phyloP scores from a whole-genome alignment of 768 basidiomycete genomes.

The Atractiella rhizophila region DNA sequence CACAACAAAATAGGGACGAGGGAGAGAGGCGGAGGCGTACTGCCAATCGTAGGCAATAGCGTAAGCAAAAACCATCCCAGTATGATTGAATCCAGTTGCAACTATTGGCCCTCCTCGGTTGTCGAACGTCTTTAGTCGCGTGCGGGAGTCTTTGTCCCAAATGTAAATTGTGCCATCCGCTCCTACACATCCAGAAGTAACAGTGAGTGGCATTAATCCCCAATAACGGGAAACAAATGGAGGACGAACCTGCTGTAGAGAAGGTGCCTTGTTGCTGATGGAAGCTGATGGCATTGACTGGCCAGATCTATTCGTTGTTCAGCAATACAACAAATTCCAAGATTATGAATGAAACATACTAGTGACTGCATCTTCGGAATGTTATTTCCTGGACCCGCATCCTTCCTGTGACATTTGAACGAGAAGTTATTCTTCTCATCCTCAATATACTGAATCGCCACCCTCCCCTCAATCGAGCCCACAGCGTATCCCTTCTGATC shows the following conservation, averaged over 20 bases:
- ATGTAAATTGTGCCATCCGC: too few relatives aligned
- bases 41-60: slow-evolving; percentile 30
- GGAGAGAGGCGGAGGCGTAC: too few relatives aligned
- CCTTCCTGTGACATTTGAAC: slow-evolving; percentile 31
- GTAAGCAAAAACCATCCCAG: slow-evolving; percentile 70
- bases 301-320: slow-evolving; percentile 28
- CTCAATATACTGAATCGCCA: slow-evolving; percentile 67
- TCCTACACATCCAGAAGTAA: too few relatives aligned
- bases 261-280: slow-evolving; percentile 41
- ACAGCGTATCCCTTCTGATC: slow-evolving; percentile 23
- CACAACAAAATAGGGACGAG: too few relatives aligned
- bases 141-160: too few relatives aligned
- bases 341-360: too few relatives aligned
- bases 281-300: slow-evolving; percentile 67
- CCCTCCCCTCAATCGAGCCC: slow-evolving; percentile 35
- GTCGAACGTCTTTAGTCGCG: too few relatives aligned
- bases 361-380: too few relatives aligned
- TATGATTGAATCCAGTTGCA: slow-evolving; percentile 60
- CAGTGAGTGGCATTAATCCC: too few relatives aligned
- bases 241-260: slow-evolving; percentile 1
- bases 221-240: too few relatives aligned
- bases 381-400: background rate
- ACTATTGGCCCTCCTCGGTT: slow-evolving; percentile 42
- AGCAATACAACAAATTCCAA: too few relatives aligned
- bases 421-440: slow-evolving; percentile 46